phyloP scores from a whole-genome alignment of 2,329 filamentous ascomycete species.

The Triangularia setosa region DNA sequence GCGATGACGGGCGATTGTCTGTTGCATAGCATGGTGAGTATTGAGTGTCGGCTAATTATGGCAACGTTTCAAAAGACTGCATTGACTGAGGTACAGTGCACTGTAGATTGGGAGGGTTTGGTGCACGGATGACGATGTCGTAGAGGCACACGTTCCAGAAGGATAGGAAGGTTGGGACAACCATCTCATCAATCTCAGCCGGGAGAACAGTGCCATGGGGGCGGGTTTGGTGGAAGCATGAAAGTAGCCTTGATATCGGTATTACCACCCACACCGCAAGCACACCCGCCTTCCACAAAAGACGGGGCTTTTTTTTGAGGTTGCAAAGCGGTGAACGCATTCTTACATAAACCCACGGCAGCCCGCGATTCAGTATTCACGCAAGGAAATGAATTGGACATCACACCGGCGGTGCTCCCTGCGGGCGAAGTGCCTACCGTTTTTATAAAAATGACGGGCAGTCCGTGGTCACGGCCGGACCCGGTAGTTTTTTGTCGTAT shows the following conservation, averaged over 20 bases:
- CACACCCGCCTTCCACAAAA: too few species aligned
- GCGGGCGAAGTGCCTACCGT: neutral
- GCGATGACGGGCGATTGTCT: neutral
- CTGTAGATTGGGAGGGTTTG: neutral
- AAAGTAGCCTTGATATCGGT: neutral
- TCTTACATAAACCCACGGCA: neutral
- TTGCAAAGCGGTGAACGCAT: neutral
- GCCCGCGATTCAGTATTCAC: neutral
- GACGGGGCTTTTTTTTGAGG: neutral
- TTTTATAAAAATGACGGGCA: constrained; percentile 5
- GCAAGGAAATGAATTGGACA: neutral
- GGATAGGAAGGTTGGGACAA: constrained; percentile 5
- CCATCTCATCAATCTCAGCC: neutral
- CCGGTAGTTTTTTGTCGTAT: constrained; percentile 11
- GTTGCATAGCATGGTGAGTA: neutral
- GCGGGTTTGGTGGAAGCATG: neutral
- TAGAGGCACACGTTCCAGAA: constrained; percentile 9
- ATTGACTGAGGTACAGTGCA: constrained; percentile 7
- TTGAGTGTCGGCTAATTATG: constrained; percentile 21
- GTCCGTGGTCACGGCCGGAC: constrained; percentile 10
- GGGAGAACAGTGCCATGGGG: neutral
- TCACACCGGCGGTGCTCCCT: neutral
- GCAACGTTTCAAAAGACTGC: constrained; percentile 23
- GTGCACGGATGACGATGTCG: constrained; percentile 12
- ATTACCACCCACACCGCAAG: neutral